phyloP scores from a whole-genome alignment of 1,139 yeast species.

The Hansenula lynferdii region DNA sequence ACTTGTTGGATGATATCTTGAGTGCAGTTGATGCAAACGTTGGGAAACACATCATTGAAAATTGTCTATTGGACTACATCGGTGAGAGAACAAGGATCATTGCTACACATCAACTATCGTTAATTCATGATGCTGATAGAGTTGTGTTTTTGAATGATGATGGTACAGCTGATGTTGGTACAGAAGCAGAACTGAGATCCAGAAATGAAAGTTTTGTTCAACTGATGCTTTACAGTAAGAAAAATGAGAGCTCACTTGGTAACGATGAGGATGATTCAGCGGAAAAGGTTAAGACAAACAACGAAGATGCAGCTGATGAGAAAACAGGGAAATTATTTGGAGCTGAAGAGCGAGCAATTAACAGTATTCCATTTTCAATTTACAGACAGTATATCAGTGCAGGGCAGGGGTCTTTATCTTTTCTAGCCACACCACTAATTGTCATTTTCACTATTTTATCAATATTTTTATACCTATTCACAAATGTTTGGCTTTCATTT shows the following conservation, averaged over 20 bases:
- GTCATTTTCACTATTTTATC: slow-evolving; percentile 32
- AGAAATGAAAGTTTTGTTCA: slow-evolving; percentile 41
- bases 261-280: slow-evolving; percentile 10
- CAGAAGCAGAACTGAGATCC: slow-evolving; percentile 36
- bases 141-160: slow-evolving; percentile 60
- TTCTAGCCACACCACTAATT: slow-evolving; percentile 35
- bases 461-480: slow-evolving; percentile 56
- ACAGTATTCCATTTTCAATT: slow-evolving; percentile 38
- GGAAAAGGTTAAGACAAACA: slow-evolving; percentile 17
- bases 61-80: slow-evolving; percentile 45
- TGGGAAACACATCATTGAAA: slow-evolving; percentile 70
- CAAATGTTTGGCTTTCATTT: slow-evolving; percentile 79
- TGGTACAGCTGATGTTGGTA: slow-evolving; percentile 56
- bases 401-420: slow-evolving; percentile 37
- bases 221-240: slow-evolving; percentile 40
- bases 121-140: slow-evolving; percentile 61
- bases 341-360: slow-evolving; percentile 41
- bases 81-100: slow-evolving; percentile 57
- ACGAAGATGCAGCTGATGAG: slow-evolving; percentile 17
- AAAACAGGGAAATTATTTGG: slow-evolving; percentile 33
- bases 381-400: slow-evolving; percentile 44
- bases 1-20: slow-evolving; percentile 76
- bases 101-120: slow-evolving; percentile 79
- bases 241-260: slow-evolving; percentile 24
- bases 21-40: slow-evolving; percentile 91